Evolutionary conservation across 2,329 filamentous ascomycete species (phyloP), one percentile per base, ranked within the genome.

Genomic region (Zasmidium angulare): DNA sequence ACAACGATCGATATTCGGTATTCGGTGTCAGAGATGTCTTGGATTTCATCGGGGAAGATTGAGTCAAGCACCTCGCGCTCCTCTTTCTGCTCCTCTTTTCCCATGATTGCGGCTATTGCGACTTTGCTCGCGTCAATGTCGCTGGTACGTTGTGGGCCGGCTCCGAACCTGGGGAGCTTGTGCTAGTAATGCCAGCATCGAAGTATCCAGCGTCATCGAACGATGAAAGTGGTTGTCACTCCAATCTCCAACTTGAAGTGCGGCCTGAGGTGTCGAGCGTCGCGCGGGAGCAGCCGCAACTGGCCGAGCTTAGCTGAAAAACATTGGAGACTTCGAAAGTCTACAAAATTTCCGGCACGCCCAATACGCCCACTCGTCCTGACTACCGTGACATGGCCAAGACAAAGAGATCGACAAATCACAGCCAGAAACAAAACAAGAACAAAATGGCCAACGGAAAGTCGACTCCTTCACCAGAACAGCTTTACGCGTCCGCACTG

Each of bases 11-110:
- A 86, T 80, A 99, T 88, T 72, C 90, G 89, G 79, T 90, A 98
- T 75, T 96, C 89, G 58, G 86, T 90, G 56, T 96, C 91, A 68
- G 91, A 95, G 71, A 97, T 86, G 74, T 97, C 95, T 95, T 74
- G 93, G 68, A 99, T 96, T 79, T 99, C 95, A 61, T 99, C 93
- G 1, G 95, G 92, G 69, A 98, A 99, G 72, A 99, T 99, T 62
- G 93, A 97, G 73, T 96, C 91, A 74, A 99, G 91, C 69, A 99
- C 93, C 77, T 99, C 95, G 63, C 93, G 88, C 83, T 99, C 95
- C 79, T 99, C 95, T 66, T 88, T 79, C 76, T 99, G 95, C 62
- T 99, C 95, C 82, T 98, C 93, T 60, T 75, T 67, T 23, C 80
- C 80, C 80, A 82, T 82, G 56, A 53, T 69, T 17, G 40, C 6